Evolutionary conservation across 352 stramenopile species (phyloP).

Genomic region (Halophytophthora polymorphica): DNA sequence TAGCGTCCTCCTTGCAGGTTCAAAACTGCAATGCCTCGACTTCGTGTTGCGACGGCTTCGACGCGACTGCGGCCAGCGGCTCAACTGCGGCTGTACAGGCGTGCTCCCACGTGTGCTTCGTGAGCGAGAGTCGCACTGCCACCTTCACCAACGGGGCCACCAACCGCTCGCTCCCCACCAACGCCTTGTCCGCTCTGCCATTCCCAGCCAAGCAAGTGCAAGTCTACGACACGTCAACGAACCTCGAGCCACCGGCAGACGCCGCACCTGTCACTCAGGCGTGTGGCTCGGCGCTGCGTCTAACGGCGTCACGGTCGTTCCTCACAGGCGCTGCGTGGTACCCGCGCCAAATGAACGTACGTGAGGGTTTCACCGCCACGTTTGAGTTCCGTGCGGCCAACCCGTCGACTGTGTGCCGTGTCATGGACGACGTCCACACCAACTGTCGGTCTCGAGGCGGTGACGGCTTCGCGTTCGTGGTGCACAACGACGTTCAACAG

Average conservation of each 20-base stretch:
- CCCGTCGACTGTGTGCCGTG: conserved; percentile 77
- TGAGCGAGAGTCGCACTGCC: conserved; percentile 34
- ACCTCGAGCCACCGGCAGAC: conserved; percentile 1
- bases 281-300: conserved; percentile 72
- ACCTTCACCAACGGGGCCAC: conserved; percentile 40
- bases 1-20: conserved; percentile 37
- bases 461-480: conserved; percentile 79
- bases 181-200: conserved; percentile 32
- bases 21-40: conserved; percentile 89
- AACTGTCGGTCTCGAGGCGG: conserved; percentile 72
- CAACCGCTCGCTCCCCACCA: conserved; percentile 36
- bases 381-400: conserved; percentile 86
- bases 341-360: conserved; percentile 81
- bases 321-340: conserved; percentile 90
- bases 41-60: conserved; percentile 83
- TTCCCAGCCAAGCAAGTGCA: conserved; percentile 47
- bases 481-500: conserved; percentile 72
- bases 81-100: conserved; percentile 13
- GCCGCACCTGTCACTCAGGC: conserved; percentile 32
- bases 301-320: conserved; percentile 75
- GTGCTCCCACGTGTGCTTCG: conserved; percentile 41
- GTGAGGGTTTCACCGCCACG: conserved; percentile 88
- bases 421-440: conserved; percentile 88
- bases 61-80: conserved; percentile 8
- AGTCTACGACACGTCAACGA: conserved; percentile 12